phyloP scores from a whole-genome alignment of 2,329 filamentous ascomycete genomes.

The Penicillium sp. region DNA sequence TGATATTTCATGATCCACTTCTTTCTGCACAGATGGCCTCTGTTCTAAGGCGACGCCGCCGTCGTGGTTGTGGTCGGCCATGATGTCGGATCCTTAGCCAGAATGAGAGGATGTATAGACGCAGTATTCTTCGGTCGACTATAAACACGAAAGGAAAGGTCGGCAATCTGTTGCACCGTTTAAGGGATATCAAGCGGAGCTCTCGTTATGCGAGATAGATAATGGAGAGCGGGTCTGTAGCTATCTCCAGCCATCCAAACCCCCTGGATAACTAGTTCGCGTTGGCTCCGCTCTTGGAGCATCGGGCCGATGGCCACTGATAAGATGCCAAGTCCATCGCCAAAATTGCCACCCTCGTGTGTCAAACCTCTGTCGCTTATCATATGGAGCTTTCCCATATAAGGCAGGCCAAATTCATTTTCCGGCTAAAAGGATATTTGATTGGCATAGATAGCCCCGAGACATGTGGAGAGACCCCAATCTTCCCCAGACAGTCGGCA shows the following conservation, averaged over 20 bases:
- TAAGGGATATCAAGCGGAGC: background rate
- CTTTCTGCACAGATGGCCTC: conserved; percentile 14
- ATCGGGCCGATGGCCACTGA: conserved; percentile 16
- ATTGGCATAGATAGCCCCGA: background rate
- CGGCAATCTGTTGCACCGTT: background rate
- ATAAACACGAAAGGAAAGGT: background rate
- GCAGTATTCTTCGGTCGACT: background rate
- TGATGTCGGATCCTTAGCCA: background rate
- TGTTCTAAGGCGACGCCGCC: conserved; percentile 7
- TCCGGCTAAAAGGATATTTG: background rate
- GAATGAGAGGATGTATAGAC: background rate
- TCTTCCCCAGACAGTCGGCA: conserved; percentile 22
- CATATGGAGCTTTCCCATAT: background rate
- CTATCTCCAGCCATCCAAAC: background rate
- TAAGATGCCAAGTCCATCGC: conserved; percentile 6
- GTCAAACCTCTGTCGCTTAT: background rate
- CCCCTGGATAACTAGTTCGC: background rate
- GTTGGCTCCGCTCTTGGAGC: conserved; percentile 3
- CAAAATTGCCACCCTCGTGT: conserved; percentile 2
- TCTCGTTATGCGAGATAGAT: conserved; percentile 7
- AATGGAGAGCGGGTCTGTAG: background rate
- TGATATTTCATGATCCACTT: conserved; percentile 1
- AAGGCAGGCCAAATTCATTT: background rate
- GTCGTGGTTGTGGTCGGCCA: conserved; percentile 4
- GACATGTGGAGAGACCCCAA: conserved; percentile 6